Evolutionary conservation across 2,329 filamentous ascomycete species (phyloP), one percentile per base, ranked within the genome.

Genomic region (Sporothrix pseudoabietina): DNA sequence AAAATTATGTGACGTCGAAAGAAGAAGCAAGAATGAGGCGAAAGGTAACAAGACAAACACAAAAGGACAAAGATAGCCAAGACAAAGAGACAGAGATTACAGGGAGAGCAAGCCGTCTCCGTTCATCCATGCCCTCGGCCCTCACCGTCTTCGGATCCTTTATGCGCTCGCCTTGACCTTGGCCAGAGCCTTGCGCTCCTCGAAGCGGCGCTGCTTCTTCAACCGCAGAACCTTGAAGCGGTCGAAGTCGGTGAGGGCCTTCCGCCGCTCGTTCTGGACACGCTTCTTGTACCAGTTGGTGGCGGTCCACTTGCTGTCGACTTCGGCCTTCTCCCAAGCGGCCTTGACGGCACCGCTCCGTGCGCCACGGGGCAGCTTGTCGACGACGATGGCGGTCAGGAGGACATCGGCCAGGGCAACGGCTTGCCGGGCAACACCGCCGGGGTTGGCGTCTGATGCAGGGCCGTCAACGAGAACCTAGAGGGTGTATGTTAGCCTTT

Each of bases 151-250:
- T 66, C 39, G 32, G 9, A 22, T 72, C 52, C 55, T 83, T 86
- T 92, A 93, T 84, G 92, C 91, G 80, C 91, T 87, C 81, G 92
- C 91, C 88, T 92, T 92, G 86, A 97, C 87, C 90, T 97, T 97
- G 83, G 94, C 93, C 83, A 97, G 89, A 82, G 93, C 91, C 92
- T 98, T 98, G 87, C 92, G 92, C 86, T 97, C 92, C 89, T 98
- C 94, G 87, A 97, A 98, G 84, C 94, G 93, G 85, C 94, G 93
- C 92, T 98, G 94, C 91, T 99, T 99, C 92, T 95, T 97, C 87
- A 98, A 89, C 86, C 95, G 92, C 90, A 98, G 89, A 81, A 98
- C 96, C 93, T 99, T 98, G 94, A 98, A 99, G 85, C 96, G 92
- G 89, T 99, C 96, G 84, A 99, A 99, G 90, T 99, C 96, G 86